Conservation (phyloP, 2,329 filamentous ascomycete species). For the Monilinia laxa region DNA sequence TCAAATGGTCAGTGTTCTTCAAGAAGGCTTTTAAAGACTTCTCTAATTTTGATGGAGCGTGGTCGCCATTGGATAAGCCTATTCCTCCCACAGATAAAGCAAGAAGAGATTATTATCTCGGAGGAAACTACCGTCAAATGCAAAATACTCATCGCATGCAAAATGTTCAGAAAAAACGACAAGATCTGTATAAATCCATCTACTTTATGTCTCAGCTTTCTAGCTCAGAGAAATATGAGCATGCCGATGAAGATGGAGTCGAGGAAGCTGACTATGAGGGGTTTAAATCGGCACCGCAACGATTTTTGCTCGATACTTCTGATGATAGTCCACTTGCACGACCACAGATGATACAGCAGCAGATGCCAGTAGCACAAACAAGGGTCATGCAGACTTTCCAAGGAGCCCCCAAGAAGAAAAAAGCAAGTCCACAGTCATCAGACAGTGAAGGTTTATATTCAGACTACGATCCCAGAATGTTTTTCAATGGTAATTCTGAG, state of each 20-base stretch:
- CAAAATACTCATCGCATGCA: neutral
- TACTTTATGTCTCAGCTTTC: constrained; percentile 39
- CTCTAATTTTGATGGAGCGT: constrained; percentile 32
- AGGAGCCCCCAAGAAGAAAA: neutral
- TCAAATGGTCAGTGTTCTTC: constrained; percentile 51
- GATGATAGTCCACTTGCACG: no score
- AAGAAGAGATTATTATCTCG: constrained; percentile 35
- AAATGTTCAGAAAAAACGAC: constrained; percentile 33
- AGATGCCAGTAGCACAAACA: no score
- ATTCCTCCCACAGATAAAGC: constrained; percentile 28
- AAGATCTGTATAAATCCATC: constrained; percentile 33
- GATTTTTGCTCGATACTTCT: no score
- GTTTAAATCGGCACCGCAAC: neutral
- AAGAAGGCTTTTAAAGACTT: constrained; percentile 44
- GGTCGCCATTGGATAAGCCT: constrained; percentile 29
- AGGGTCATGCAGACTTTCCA: neutral
- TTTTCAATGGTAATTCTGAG: constrained; percentile 26
- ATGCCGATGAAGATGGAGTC: constrained; percentile 29
- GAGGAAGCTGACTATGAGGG: constrained; percentile 33
- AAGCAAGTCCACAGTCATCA: neutral
- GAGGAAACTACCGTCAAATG: constrained; percentile 22
- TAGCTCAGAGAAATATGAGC: constrained; percentile 27
- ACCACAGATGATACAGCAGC: neutral
- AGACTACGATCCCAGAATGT: neutral
- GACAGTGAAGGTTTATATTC: neutral